These are phyloP conservation scores for Cardamine resedifolia DNA, from an alignment of 345 rosid genomes.

Conservation along the genomic window DNA sequence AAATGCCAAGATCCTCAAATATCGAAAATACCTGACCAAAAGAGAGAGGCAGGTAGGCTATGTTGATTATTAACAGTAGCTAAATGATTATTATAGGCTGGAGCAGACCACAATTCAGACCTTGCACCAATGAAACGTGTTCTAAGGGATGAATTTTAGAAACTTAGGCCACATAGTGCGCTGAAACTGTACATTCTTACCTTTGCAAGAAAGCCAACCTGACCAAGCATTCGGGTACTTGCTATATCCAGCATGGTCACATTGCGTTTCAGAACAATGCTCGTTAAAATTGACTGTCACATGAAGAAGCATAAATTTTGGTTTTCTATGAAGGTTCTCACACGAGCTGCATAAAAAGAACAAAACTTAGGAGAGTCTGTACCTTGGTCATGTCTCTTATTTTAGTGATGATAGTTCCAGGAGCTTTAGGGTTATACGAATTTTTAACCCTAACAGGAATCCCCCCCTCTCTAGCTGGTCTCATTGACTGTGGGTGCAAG, in stretches of 20 bases:
- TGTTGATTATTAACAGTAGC: neutral
- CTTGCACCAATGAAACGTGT: too few relatives aligned
- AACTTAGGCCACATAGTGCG: neutral
- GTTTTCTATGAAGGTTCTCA: neutral
- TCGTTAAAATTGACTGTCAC: slow-evolving; percentile 87
- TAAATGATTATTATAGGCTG: neutral
- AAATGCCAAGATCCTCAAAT: slow-evolving; percentile 93
- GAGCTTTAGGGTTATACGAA: slow-evolving; percentile 93
- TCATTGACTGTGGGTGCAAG: slow-evolving; percentile 98
- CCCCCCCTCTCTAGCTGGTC: slow-evolving; percentile 97
- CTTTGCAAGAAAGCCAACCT: slow-evolving; percentile 97
- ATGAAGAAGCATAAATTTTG: slow-evolving; percentile 19
- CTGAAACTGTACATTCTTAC: slow-evolving; percentile 39
- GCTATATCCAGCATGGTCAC: slow-evolving; percentile 98
- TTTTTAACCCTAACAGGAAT: slow-evolving; percentile 99
- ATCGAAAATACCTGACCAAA: slow-evolving; percentile 78
- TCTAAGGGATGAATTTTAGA: neutral
- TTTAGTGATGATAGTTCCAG: slow-evolving; percentile 93
- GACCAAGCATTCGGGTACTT: slow-evolving; percentile 99
- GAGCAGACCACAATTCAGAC: slow-evolving; percentile 8
- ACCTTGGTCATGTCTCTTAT: slow-evolving; percentile 94
- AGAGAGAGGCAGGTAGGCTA: slow-evolving; percentile 1
- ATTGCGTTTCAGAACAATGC: slow-evolving; percentile 95
- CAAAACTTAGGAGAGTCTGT: slow-evolving; percentile 22
- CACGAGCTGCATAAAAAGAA: slow-evolving; percentile 1